These are phyloP conservation scores for Hypoxylon trugodes DNA, from an alignment of 495 filamentous ascomycete genomes.

Conservation along the genomic window DNA sequence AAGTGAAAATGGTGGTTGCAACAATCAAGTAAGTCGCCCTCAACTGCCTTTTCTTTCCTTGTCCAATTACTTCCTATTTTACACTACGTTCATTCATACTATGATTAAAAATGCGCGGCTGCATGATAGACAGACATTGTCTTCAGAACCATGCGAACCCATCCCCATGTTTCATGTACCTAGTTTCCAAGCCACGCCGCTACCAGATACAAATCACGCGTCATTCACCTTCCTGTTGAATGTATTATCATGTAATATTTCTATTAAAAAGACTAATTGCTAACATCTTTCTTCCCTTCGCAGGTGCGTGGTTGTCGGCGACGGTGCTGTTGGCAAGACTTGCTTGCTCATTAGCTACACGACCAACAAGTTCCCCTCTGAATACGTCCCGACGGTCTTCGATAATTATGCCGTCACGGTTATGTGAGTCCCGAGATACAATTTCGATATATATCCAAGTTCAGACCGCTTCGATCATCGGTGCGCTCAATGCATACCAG, in stretches of 20 bases:
- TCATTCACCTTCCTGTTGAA: constrained; percentile 2
- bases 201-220: constrained; percentile 20
- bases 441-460: background rate
- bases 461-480: background rate
- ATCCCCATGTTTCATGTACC: constrained; percentile 31
- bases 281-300: constrained; percentile 22
- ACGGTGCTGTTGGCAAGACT: constrained; percentile 99
- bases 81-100: background rate
- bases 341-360: constrained; percentile 99
- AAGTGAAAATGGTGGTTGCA: constrained; percentile 76
- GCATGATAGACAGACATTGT: constrained; percentile 26
- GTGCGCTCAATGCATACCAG: background rate
- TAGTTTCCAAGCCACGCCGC: background rate
- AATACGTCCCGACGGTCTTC: constrained; percentile 99
- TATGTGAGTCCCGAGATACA: constrained; percentile 73
- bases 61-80: constrained; percentile 1
- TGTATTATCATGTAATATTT: constrained; percentile 1
- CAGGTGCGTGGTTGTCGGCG: constrained; percentile 98
- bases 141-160: constrained; percentile 18
- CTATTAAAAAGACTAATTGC: background rate
- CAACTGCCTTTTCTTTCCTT: constrained; percentile 11
- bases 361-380: constrained; percentile 98
- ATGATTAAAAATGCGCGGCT: constrained; percentile 15
- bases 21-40: constrained; percentile 77
- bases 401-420: constrained; percentile 99